phyloP scores from a whole-genome alignment of 179 eudicot genomes.

The Beta lomatogona region DNA sequence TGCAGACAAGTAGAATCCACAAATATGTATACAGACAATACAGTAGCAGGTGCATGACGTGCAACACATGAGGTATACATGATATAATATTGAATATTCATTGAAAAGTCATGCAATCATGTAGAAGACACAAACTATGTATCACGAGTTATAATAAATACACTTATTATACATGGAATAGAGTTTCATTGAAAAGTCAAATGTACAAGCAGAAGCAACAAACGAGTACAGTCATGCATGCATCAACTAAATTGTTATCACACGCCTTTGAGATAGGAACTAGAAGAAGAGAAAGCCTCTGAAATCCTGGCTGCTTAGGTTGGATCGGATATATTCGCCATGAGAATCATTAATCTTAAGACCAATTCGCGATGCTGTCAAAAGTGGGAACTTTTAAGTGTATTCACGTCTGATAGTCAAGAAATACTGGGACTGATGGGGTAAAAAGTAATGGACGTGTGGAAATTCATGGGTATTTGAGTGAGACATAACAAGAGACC shows the following conservation, averaged over 20 bases:
- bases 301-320: not conserved
- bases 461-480: constrained; percentile 4
- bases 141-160: not conserved
- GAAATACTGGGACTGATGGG: not conserved
- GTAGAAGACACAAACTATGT: not conserved
- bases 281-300: not conserved
- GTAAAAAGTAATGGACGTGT: not conserved
- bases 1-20: no score
- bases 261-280: not conserved
- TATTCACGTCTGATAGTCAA: not conserved
- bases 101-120: not conserved
- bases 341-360: not conserved
- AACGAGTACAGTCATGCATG: not conserved
- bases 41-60: no score
- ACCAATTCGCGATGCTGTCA: no score
- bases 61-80: not conserved
- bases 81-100: not conserved
- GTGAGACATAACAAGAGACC: not conserved
- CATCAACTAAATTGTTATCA: not conserved
- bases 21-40: no score
- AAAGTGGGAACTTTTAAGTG: no score
- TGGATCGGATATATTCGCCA: not conserved
- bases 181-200: not conserved
- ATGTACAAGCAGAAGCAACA: constrained; percentile 3
- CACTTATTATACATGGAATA: not conserved